Evolutionary conservation across 805 yeast genomes (phyloP), one percentile per base, ranked within the genome.

Genomic region (Barnettozyma wickerhamii): DNA sequence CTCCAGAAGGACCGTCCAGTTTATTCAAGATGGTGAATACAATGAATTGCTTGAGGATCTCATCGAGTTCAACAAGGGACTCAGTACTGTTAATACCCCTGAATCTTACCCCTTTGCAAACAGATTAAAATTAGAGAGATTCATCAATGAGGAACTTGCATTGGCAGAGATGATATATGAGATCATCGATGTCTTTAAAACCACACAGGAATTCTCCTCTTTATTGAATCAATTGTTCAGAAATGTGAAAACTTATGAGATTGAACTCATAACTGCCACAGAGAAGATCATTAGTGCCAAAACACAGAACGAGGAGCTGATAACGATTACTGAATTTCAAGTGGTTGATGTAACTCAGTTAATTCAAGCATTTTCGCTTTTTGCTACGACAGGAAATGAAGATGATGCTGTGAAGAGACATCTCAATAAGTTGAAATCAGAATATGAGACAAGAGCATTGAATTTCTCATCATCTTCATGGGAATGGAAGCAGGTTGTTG

Each of bases 11-110:
- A 13, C 23, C 10, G 33, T 33, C 23, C 6, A 23, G 10, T 13
- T 37, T 12, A 10, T 41, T 5, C 36, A 36, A 19, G 30, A 24
- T 14, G 44, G 33, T 6, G 44, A 37, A n/a, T 33, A 9, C n/a
- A 33, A 21, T 3, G 20, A 30, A 3, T 14, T 41, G 3, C n/a
- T 41, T 2, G 12, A 14, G 2, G 15, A 29, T 6, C 15, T 33
- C 4, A 12, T 18, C 1, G 14, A 30, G 3, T 14, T 38, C 20
- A 32, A 38, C 28, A 17, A 6, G 12, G 15, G 14, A 4, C 5
- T 32, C 5, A 12, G 7, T 5, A 19, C 10, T 13, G 10, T 20
- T 20, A 5, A 7, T 6, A 4, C 12, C 12, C 26, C 41, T 12
- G 23, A 32, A 24, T 5, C 7, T 7, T 24, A 18, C 19, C 19